Percentiles rank a stretch among this genome's conserved stretches.
Evolutionary conservation across 257 asterid species (phyloP).

Genomic region (Solanum dulcamara): DNA sequence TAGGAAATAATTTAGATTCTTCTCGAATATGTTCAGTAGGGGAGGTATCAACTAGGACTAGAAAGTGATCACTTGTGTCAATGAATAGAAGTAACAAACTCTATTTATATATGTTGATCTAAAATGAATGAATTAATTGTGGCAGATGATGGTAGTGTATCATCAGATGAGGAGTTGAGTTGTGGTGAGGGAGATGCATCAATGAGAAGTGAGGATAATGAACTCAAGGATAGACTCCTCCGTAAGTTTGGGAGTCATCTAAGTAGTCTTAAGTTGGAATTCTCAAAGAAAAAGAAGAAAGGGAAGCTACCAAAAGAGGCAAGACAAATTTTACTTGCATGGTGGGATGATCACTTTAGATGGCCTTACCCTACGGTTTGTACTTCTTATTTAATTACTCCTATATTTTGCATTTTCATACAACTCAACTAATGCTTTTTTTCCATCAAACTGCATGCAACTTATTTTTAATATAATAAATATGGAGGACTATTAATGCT

Average conservation of each 20-base stretch:
- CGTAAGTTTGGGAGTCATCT: constrained; percentile 57
- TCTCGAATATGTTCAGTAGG: background rate
- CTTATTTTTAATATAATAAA: too few species aligned
- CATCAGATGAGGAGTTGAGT: constrained; percentile 69
- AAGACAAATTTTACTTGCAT: constrained; percentile 45
- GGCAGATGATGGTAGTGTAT: constrained; percentile 41
- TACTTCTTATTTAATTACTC: constrained; percentile 2
- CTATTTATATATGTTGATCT: background rate
- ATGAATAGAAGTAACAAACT: background rate
- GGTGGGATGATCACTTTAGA: constrained; percentile 81
- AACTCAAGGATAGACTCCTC: constrained; percentile 54
- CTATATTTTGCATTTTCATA: background rate
- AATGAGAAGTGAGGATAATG: constrained; percentile 42
- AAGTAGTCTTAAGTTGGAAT: constrained; percentile 43
- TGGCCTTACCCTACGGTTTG: constrained; percentile 93
- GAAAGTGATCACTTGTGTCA: background rate
- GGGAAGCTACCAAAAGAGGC: constrained; percentile 80
- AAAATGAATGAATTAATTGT: background rate
- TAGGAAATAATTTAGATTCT: background rate
- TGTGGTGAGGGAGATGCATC: constrained; percentile 46
- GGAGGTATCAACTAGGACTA: background rate
- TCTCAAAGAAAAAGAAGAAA: constrained; percentile 83
- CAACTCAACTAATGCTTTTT: background rate
- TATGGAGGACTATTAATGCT: too few species aligned
- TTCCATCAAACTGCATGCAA: background rate